These are phyloP conservation scores for Alisma plantagoaquatica DNA, from an alignment of 106 monocot species.

Conservation along the genomic window DNA sequence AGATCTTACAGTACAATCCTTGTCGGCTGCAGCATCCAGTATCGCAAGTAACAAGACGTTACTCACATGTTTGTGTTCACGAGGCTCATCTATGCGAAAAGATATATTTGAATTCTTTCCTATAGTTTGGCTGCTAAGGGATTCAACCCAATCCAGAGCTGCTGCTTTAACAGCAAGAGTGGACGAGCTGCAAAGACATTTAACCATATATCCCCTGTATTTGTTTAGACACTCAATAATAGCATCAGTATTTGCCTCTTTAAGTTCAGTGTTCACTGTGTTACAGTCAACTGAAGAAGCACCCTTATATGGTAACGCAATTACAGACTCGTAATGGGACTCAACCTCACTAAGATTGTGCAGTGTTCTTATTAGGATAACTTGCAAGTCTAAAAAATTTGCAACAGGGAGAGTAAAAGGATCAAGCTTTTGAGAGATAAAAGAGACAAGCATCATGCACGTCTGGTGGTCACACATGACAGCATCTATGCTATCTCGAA, in stretches of 20 bases:
- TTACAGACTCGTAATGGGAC: conserved; percentile 22
- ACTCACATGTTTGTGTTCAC: conserved; percentile 23
- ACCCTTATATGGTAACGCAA: too few species aligned
- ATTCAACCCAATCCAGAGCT: conserved; percentile 55
- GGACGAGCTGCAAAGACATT: conserved; percentile 43
- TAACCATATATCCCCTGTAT: conserved; percentile 31
- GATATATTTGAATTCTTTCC: conserved; percentile 17
- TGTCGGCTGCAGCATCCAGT: conserved; percentile 68
- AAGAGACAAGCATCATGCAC: conserved; percentile 33
- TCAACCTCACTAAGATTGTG: conserved; percentile 57
- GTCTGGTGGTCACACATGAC: conserved; percentile 17
- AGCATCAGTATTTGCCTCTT: conserved; percentile 2
- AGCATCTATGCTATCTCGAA: conserved; percentile 7
- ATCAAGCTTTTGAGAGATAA: conserved; percentile 43
- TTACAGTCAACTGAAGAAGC: too few species aligned
- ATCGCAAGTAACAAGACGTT: conserved; percentile 42
- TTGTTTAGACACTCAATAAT: conserved; percentile 39
- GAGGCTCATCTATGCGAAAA: conserved; percentile 3
- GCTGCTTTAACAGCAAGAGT: conserved; percentile 56
- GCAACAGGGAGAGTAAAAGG: conserved; percentile 58
- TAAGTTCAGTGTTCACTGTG: too few species aligned
- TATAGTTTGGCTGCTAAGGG: conserved; percentile 19
- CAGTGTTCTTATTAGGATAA: conserved; percentile 42
- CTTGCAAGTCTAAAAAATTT: conserved; percentile 55
- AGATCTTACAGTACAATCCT: conserved; percentile 64